These are phyloP conservation scores for Salpingoeca rosetta DNA, from an alignment of 78 protist species.

Conservation along the genomic window DNA sequence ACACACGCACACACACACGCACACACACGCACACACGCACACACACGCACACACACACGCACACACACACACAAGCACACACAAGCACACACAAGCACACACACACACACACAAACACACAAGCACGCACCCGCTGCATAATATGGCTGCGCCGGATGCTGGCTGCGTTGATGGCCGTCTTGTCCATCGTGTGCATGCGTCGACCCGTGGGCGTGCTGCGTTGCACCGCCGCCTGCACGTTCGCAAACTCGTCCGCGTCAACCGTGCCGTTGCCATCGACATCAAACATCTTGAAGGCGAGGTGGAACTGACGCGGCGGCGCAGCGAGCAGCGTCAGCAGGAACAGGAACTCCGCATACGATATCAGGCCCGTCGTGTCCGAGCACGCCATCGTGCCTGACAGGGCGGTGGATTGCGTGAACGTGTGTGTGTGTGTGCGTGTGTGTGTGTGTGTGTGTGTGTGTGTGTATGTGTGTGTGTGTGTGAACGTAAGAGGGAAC, in stretches of 20 bases:
- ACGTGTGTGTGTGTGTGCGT: too few relatives aligned
- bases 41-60: too few relatives aligned
- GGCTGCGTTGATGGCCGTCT: not conserved
- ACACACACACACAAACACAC: not conserved
- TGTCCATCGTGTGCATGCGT: not conserved
- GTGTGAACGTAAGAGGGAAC: too few relatives aligned
- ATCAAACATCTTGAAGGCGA: conserved; percentile 29
- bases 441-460: too few relatives aligned
- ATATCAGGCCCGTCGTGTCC: not conserved
- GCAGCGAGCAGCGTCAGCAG: not conserved
- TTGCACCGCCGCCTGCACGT: not conserved
- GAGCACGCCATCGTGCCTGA: too few relatives aligned
- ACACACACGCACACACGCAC: too few relatives aligned
- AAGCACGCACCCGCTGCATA: not conserved
- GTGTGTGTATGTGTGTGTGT: too few relatives aligned
- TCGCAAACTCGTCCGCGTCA: conserved; percentile 5
- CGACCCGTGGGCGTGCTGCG: not conserved
- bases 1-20: too few relatives aligned
- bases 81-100: not conserved
- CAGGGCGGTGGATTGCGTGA: too few relatives aligned
- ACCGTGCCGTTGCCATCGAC: conserved; percentile 31
- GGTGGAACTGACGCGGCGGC: conserved; percentile 7
- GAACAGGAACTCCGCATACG: not conserved
- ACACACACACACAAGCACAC: too few relatives aligned
- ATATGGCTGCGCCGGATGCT: not conserved